These are phyloP conservation scores for Eucalyptus decipiens DNA, from an alignment of 345 rosid genomes.

Conservation along the genomic window DNA sequence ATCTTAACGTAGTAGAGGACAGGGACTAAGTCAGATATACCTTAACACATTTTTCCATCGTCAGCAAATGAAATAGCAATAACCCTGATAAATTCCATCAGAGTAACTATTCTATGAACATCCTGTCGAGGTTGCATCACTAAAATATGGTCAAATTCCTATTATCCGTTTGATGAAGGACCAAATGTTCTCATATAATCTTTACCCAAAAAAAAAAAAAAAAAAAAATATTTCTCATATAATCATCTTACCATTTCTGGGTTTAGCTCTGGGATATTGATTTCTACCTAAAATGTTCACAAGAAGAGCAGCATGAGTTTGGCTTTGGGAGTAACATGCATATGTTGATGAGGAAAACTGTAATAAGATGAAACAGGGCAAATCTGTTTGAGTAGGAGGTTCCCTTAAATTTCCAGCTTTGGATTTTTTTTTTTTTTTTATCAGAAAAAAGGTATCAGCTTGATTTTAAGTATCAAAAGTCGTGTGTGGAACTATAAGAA, in stretches of 20 bases:
- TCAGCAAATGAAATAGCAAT: slow-evolving; percentile 86
- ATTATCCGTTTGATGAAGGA: neutral
- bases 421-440: fast-evolving
- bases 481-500: neutral
- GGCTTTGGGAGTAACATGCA: neutral
- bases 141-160: neutral
- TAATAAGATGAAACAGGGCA: neutral
- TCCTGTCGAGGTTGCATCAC: slow-evolving; percentile 34
- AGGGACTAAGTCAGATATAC: slow-evolving; percentile 2
- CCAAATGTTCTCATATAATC: neutral
- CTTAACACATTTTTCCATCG: slow-evolving; percentile 91
- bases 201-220: too few species aligned
- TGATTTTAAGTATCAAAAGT: neutral
- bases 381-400: neutral
- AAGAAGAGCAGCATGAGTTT: neutral
- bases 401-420: neutral
- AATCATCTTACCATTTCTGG: slow-evolving; percentile 63
- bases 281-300: slow-evolving; percentile 53
- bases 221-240: too few species aligned
- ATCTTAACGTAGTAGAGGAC: neutral
- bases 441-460: neutral
- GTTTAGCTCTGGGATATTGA: slow-evolving; percentile 85
- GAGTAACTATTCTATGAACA: slow-evolving; percentile 88
- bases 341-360: neutral
- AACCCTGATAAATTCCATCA: slow-evolving; percentile 64